phyloP scores from a whole-genome alignment of 2,329 filamentous ascomycete genomes.

The Cladosporium phlei region DNA sequence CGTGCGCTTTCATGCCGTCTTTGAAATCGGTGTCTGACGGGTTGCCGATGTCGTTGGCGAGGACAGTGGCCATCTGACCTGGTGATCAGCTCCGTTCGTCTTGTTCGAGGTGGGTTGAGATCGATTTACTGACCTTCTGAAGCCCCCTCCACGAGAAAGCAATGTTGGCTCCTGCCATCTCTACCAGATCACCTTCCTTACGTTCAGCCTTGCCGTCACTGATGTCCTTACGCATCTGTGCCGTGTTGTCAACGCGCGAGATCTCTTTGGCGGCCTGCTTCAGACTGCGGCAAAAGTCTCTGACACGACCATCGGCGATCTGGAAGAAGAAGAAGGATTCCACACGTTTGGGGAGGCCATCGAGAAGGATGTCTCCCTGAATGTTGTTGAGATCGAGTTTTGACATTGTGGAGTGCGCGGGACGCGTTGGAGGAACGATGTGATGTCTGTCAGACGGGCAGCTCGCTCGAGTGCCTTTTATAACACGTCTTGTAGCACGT shows the following conservation, averaged over 20 bases:
- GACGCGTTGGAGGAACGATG: neutral
- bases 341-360: conserved; percentile 23
- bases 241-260: conserved; percentile 20
- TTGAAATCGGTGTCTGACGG: conserved; percentile 33
- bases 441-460: no score
- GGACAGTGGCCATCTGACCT: conserved; percentile 23
- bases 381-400: conserved; percentile 19
- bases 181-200: conserved; percentile 13
- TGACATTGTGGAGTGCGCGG: neutral
- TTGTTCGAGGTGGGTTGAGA: no score
- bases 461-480: no score
- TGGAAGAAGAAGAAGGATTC: conserved; percentile 28
- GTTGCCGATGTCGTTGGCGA: conserved; percentile 21
- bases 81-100: neutral
- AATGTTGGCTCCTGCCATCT: conserved; percentile 26
- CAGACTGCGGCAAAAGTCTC: conserved; percentile 21
- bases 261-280: conserved; percentile 20
- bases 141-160: conserved; percentile 25
- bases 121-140: conserved; percentile 19
- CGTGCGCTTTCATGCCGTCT: conserved; percentile 32
- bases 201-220: conserved; percentile 16
- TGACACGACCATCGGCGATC: conserved; percentile 19
- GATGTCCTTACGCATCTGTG: conserved; percentile 21
- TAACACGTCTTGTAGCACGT: no score
- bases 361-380: conserved; percentile 27